Evolutionary conservation across 2,329 filamentous ascomycete species (phyloP).

Genomic region (Apiospora koreana): DNA sequence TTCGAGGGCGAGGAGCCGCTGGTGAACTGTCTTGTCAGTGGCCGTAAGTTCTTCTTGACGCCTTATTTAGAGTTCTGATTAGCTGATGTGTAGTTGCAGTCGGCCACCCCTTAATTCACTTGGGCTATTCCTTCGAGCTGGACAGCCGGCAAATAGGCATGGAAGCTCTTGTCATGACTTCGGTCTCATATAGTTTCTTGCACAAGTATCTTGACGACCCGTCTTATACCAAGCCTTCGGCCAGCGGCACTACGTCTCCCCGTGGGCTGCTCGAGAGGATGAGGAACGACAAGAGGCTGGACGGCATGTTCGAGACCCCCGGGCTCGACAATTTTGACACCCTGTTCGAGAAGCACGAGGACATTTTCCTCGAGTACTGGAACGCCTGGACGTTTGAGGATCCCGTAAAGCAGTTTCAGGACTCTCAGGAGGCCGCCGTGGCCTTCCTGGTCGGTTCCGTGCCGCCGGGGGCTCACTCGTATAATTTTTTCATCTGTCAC

Average conservation of each 20-base stretch:
- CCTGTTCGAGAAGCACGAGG: constrained; percentile 70
- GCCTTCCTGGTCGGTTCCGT: constrained; percentile 65
- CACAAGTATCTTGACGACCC: constrained; percentile 72
- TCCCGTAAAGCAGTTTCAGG: constrained; percentile 72
- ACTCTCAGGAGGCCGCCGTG: constrained; percentile 65
- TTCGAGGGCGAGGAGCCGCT: constrained; percentile 75
- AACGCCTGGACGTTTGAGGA: constrained; percentile 78
- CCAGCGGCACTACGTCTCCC: constrained; percentile 62
- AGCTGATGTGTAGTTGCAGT: constrained; percentile 53
- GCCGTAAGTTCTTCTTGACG: constrained; percentile 58
- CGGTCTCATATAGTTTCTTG: constrained; percentile 58
- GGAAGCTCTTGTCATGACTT: constrained; percentile 76
- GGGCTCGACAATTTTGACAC: constrained; percentile 64
- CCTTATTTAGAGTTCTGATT: not conserved
- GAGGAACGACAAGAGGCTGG: constrained; percentile 67
- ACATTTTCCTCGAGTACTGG: constrained; percentile 82
- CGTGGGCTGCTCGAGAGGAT: constrained; percentile 73
- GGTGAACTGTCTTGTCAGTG: constrained; percentile 76
- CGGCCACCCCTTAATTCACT: constrained; percentile 88
- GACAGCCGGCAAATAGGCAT: constrained; percentile 83
- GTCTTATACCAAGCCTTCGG: constrained; percentile 66
- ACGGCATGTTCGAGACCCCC: constrained; percentile 61
- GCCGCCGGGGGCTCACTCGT: constrained; percentile 59
- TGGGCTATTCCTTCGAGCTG: constrained; percentile 92
- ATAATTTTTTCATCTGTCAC: constrained; percentile 84